Percentiles rank a stretch among this genome's conserved stretches.
phyloP scores from a whole-genome alignment of 768 basidiomycete genomes.

The Tephrocybe sp. region DNA sequence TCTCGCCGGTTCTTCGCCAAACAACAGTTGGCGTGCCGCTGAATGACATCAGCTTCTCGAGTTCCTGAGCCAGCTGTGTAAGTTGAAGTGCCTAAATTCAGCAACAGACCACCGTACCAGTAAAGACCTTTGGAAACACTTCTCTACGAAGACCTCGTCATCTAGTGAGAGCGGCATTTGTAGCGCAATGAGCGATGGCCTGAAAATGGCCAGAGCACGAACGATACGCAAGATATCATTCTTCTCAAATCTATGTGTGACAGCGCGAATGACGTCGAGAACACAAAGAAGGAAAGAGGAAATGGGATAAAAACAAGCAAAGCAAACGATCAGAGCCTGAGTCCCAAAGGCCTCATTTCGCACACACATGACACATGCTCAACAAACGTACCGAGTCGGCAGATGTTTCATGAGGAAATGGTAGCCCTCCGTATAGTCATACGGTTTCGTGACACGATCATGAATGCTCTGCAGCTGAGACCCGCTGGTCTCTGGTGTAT shows the following conservation, averaged over 20 bases:
- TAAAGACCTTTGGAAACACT: slow-evolving; percentile 91
- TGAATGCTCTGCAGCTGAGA: slow-evolving; percentile 57
- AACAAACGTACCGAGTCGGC: slow-evolving; percentile 67
- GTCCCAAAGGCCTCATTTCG: slow-evolving; percentile 42
- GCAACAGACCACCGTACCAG: slow-evolving; percentile 51
- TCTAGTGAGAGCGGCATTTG: slow-evolving; percentile 98
- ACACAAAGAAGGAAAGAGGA: slow-evolving; percentile 7
- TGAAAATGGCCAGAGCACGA: slow-evolving; percentile 89
- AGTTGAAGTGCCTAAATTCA: slow-evolving; percentile 12
- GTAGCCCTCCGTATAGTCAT: slow-evolving; percentile 96
- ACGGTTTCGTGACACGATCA: slow-evolving; percentile 72
- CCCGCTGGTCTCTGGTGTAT: slow-evolving; percentile 26
- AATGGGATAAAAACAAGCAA: slow-evolving; percentile 24
- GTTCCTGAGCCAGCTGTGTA: slow-evolving; percentile 56
- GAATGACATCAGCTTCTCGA: slow-evolving; percentile 95
- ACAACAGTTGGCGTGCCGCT: slow-evolving; percentile 97
- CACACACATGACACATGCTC: slow-evolving; percentile 28
- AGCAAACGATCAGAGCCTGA: slow-evolving; percentile 39
- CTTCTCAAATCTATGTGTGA: slow-evolving; percentile 80
- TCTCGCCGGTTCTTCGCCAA: slow-evolving; percentile 98
- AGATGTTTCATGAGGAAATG: slow-evolving; percentile 96
- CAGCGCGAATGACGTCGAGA: slow-evolving; percentile 18
- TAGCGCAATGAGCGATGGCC: slow-evolving; percentile 95
- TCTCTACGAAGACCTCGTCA: slow-evolving; percentile 95
- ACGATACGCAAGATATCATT: slow-evolving; percentile 94